Evolutionary conservation across 148 eudicot species (phyloP).

Genomic region (Heliosperma pusillum): DNA sequence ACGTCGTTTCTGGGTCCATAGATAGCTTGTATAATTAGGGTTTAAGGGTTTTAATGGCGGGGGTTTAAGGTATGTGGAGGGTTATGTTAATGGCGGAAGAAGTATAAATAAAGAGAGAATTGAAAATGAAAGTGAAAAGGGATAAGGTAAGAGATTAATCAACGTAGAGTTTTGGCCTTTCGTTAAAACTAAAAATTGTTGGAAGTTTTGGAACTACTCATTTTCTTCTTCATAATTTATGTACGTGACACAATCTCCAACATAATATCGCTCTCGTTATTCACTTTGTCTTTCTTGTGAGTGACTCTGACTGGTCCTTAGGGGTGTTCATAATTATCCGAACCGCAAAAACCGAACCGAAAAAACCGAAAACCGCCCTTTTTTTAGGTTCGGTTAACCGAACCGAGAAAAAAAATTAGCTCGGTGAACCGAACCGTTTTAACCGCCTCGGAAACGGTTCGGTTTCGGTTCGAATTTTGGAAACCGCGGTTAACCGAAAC

Average conservation of each 20-base stretch:
- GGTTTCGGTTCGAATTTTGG: too few species aligned
- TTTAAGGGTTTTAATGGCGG: background rate
- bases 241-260: background rate
- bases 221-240: background rate
- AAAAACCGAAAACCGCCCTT: too few species aligned
- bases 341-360: too few species aligned
- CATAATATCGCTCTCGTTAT: background rate
- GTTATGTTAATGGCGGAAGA: background rate
- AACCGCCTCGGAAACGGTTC: too few species aligned
- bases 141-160: background rate
- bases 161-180: constrained; percentile 22
- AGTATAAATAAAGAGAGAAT: background rate
- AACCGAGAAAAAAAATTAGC: too few species aligned
- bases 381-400: too few species aligned
- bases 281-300: too few species aligned
- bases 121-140: background rate
- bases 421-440: too few species aligned
- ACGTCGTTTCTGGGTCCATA: constrained; percentile 19
- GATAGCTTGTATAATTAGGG: background rate
- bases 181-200: background rate
- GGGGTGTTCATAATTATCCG: too few species aligned
- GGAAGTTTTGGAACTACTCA: background rate
- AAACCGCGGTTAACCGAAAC: too few species aligned
- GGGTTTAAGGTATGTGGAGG: background rate
- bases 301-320: too few species aligned